A percentile compares a stretch with the other conserved stretches of the same genome.
phyloP scores from a whole-genome alignment of 768 basidiomycete genomes.

The Saitozyma podzolica region DNA sequence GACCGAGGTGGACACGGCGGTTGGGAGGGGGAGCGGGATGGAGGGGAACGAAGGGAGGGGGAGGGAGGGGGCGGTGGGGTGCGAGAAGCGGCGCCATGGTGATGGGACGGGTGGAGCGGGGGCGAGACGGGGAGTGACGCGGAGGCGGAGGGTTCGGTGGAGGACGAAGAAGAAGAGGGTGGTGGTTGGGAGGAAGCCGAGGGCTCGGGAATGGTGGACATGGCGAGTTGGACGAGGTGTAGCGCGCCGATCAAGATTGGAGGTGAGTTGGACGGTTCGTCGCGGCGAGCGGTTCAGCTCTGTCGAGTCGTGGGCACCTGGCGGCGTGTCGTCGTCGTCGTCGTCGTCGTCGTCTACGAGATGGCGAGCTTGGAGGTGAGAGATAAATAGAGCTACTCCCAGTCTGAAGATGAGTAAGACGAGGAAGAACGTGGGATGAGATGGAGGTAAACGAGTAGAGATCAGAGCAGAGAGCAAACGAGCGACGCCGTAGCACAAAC shows the following conservation, averaged over 20 bases:
- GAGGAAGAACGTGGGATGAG: background rate
- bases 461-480: background rate
- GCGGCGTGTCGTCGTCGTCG: background rate
- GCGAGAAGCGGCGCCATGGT: slow-evolving; percentile 26
- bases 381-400: background rate
- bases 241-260: background rate
- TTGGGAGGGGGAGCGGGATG: too few species aligned
- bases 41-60: slow-evolving; percentile 14
- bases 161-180: background rate
- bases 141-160: background rate
- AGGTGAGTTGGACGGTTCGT: background rate
- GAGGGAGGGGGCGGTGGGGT: slow-evolving; percentile 18
- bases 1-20: slow-evolving; percentile 4
- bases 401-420: background rate
- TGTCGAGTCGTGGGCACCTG: background rate
- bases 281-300: background rate
- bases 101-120: slow-evolving; percentile 7
- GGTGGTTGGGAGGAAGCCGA: too few species aligned
- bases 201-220: too few species aligned
- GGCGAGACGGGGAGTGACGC: background rate
- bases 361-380: background rate
- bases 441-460: background rate
- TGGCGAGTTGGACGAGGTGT: background rate
- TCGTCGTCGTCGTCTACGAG: background rate
- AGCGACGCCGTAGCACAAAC: background rate